Base-by-base conservation (phyloP, 2,329 filamentous ascomycete species). In the Lachnellula subtilissima region DNA sequence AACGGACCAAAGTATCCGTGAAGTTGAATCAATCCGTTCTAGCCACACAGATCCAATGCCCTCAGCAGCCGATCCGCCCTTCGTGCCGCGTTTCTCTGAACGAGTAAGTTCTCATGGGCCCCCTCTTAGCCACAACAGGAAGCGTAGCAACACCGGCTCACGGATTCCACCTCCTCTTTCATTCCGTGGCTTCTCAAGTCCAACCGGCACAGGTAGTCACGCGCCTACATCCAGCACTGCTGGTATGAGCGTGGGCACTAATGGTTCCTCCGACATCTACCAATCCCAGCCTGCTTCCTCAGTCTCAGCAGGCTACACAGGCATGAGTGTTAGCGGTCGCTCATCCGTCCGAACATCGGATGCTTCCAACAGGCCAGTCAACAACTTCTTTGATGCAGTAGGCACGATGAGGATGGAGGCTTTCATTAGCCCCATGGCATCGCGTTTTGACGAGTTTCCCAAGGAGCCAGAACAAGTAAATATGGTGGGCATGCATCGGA, bases 331-430 rank as follows among this genome's bases (percentile, higher is more conserved):
- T 9, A 65, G 75, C 73, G 57, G 70, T 67, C 63, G 63, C 22
- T 66, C 65, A 8, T 68, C 66, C 0, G 62, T 69, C 45, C 65
- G 68, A 8, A 68, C 68, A 15, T 69, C 65, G 7, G 69, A 71
- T 49, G 67, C 66, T 2, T 65, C 63, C 15, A 55, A 59, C 43
- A 62, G 66, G 5, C 67, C 69, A 12, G 64, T 66, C 11, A 69
- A 70, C 42, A 71, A 71, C 70, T 92, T 94, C 74, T 94, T 94
- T 67, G 91, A 95, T 65, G 88, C 88, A 1, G 87, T 95, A 56
- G 91, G 92, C 1, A 97, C 92, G 2, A 85, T 97, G 48, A 85
- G 94, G 28, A 97, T 99, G 93, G 93, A 97, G 72, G 94, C 94
- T 0, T 99, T 97, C 71, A 95, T 99, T 63, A 84, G 78, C 64